phyloP scores from a whole-genome alignment of 1,284 basidiomycete species.

The Mycena citricolor region DNA sequence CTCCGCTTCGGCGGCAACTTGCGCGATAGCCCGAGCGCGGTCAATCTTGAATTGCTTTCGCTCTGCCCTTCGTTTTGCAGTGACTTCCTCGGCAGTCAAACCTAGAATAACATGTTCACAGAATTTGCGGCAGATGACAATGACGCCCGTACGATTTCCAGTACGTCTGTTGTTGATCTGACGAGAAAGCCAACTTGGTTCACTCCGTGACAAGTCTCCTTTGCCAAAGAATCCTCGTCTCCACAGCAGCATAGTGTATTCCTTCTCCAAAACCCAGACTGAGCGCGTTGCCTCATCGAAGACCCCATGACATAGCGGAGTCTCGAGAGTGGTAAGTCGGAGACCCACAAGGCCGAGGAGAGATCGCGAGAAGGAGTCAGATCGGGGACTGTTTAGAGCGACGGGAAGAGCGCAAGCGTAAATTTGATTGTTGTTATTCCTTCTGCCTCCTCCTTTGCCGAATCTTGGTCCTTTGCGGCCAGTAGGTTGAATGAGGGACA shows the following conservation, averaged over 20 bases:
- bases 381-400: slow-evolving; percentile 47
- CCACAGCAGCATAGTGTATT: slow-evolving; percentile 77
- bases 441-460: slow-evolving; percentile 51
- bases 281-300: slow-evolving; percentile 75
- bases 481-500: slow-evolving; percentile 49
- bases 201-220: slow-evolving; percentile 89
- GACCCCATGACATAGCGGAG: slow-evolving; percentile 55
- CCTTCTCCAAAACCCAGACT: slow-evolving; percentile 73
- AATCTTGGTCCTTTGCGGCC: slow-evolving; percentile 34
- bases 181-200: slow-evolving; percentile 88
- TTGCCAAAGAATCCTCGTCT: slow-evolving; percentile 95
- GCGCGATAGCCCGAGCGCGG: slow-evolving; percentile 76
- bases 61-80: slow-evolving; percentile 80
- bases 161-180: slow-evolving; percentile 62
- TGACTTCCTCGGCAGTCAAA: slow-evolving; percentile 81
- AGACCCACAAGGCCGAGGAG: slow-evolving; percentile 52
- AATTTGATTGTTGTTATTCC: slow-evolving; percentile 62
- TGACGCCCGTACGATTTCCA: slow-evolving; percentile 63
- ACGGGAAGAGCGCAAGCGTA: slow-evolving; percentile 68
- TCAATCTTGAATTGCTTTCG: slow-evolving; percentile 91
- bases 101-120: slow-evolving; percentile 4
- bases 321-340: slow-evolving; percentile 38
- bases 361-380: slow-evolving; percentile 38
- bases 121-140: slow-evolving; percentile 17
- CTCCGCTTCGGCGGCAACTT: slow-evolving; percentile 73